A percentile compares a stretch with the other conserved stretches of the same genome.
phyloP scores from a whole-genome alignment of 73 alveolate genomes.

The Stentor coeruleus region DNA sequence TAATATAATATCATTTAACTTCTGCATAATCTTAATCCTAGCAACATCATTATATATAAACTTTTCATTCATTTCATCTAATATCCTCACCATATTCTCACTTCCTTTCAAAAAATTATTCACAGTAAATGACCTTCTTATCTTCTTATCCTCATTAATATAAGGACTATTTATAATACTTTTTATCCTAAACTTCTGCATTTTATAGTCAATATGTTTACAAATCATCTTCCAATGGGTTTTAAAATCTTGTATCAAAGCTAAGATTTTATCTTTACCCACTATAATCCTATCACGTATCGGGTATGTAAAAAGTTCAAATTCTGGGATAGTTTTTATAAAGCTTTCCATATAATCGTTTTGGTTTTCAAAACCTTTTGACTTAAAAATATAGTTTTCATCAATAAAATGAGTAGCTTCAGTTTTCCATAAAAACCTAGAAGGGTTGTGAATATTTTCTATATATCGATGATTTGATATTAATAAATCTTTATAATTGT shows the following conservation, averaged over 20 bases:
- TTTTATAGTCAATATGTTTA: constrained; percentile 7
- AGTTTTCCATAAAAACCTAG: neutral
- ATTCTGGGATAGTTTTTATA: neutral
- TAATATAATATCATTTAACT: neutral
- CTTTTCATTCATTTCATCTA: neutral
- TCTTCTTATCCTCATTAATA: no score
- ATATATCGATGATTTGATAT: neutral
- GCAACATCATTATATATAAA: neutral
- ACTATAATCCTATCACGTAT: neutral
- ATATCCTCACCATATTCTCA: no score
- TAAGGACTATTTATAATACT: no score
- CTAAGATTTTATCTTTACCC: neutral
- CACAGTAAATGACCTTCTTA: neutral
- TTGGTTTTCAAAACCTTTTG: constrained; percentile 16
- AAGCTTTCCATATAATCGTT: neutral
- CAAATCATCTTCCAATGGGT: neutral
- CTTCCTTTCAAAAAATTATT: no score
- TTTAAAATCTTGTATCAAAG: neutral
- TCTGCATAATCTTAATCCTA: neutral
- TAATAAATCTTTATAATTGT: neutral
- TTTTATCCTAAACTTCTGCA: no score
- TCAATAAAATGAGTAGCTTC: constrained; percentile 5
- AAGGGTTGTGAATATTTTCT: neutral
- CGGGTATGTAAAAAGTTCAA: neutral
- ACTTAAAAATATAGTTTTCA: neutral